Conservation (phyloP, 495 filamentous ascomycete species). For the Coniosporium apollinis region DNA sequence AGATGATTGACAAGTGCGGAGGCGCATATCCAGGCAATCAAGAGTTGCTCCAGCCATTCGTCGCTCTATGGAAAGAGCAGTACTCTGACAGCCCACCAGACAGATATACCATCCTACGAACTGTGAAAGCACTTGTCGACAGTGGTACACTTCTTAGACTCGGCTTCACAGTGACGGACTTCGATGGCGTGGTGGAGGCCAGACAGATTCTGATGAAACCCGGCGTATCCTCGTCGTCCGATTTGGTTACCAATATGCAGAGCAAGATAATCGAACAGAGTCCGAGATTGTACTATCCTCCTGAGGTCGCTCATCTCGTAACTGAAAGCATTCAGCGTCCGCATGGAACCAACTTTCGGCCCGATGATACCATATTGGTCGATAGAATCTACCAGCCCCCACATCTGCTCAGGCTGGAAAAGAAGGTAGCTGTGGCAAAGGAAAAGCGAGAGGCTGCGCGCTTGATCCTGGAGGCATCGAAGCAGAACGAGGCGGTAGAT, state of each 20-base stretch:
- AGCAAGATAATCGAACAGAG: slow-evolving; percentile 32
- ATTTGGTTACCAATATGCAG: slow-evolving; percentile 35
- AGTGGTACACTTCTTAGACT: slow-evolving; percentile 40
- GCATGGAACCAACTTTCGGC: too few species aligned
- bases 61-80: slow-evolving; percentile 38
- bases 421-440: too few species aligned
- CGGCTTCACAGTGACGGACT: slow-evolving; percentile 43
- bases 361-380: too few species aligned
- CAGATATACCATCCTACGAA: slow-evolving; percentile 31
- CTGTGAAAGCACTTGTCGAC: slow-evolving; percentile 45
- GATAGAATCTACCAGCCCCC: too few species aligned
- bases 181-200: slow-evolving; percentile 35
- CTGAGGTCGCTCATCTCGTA: slow-evolving; percentile 20
- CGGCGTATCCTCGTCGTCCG: slow-evolving; percentile 31
- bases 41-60: slow-evolving; percentile 56
- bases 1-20: slow-evolving; percentile 8
- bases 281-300: slow-evolving; percentile 26
- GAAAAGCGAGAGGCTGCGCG: too few species aligned
- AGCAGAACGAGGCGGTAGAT: too few species aligned
- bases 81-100: slow-evolving; percentile 30
- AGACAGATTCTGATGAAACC: slow-evolving; percentile 36
- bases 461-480: too few species aligned
- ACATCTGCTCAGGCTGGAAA: too few species aligned
- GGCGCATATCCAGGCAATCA: slow-evolving; percentile 32
- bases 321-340: too few species aligned